A percentile compares a stretch with the other conserved stretches of the same genome.
Evolutionary conservation across 345 rosid species (phyloP).

Genomic region (Lepidium sativum): DNA sequence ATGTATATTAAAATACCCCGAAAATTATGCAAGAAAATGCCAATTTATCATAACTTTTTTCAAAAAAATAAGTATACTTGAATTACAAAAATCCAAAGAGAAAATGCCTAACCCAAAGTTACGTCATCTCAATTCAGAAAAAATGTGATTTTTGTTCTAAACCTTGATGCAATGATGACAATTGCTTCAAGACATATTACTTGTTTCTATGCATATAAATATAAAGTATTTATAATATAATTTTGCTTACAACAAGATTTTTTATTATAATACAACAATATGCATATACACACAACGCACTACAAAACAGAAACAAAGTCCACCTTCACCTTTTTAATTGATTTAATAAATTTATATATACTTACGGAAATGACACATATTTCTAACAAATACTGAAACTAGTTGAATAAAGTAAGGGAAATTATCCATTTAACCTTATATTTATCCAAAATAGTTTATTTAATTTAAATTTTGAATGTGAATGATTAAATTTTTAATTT

Average conservation of each 20-base stretch:
- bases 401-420: too few species aligned
- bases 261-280: not conserved
- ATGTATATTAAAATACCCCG: not conserved
- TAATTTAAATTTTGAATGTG: too few species aligned
- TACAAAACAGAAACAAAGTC: constrained; percentile 17
- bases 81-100: constrained; percentile 12
- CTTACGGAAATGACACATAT: too few species aligned
- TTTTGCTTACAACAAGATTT: constrained; percentile 10
- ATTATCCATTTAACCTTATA: too few species aligned
- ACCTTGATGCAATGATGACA: constrained; percentile 28
- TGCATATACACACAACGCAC: constrained; percentile 19
- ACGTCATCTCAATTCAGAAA: constrained; percentile 24
- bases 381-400: too few species aligned
- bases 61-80: not conserved
- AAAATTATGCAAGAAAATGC: constrained; percentile 13
- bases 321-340: constrained; percentile 6
- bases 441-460: too few species aligned
- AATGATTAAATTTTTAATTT: too few species aligned
- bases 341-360: not conserved
- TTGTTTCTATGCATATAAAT: constrained; percentile 10
- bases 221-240: not conserved
- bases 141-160: constrained; percentile 18
- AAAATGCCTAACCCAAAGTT: constrained; percentile 7
- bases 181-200: constrained; percentile 22
- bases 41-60: not conserved